Conservation (phyloP, 805 yeast species). For the Suhomyces emberorum region DNA sequence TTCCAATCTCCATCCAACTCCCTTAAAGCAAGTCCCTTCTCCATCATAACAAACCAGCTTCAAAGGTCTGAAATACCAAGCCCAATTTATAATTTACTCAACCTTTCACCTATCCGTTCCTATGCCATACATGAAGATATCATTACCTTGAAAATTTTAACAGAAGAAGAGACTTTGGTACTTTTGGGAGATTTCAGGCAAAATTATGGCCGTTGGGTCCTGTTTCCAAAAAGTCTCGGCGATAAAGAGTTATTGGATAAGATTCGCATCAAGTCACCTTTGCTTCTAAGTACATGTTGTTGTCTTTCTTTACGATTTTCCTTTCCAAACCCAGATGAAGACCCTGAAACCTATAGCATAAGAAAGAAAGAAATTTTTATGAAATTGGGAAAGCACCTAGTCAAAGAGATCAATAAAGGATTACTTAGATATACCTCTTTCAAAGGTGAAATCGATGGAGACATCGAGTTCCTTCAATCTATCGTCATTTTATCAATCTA, state of each 20-base stretch:
- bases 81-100: conserved; percentile 33
- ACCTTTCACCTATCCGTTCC: conserved; percentile 2
- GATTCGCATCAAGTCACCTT: conserved; percentile 51
- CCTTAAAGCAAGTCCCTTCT: conserved; percentile 43
- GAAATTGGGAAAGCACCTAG: conserved; percentile 44
- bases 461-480: conserved; percentile 64
- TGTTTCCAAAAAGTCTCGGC: conserved; percentile 55
- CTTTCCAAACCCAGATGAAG: conserved; percentile 18
- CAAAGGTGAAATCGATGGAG: conserved; percentile 19
- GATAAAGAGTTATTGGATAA: conserved; percentile 48
- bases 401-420: conserved; percentile 46
- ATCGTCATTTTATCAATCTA: conserved; percentile 63
- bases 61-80: conserved; percentile 26
- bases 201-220: conserved; percentile 75
- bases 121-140: conserved; percentile 39
- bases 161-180: conserved; percentile 45
- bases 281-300: conserved; percentile 66
- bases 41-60: conserved; percentile 34
- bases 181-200: conserved; percentile 58
- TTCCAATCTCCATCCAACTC: conserved; percentile 37
- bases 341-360: conserved; percentile 17
- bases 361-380: conserved; percentile 33
- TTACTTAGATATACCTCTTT: conserved; percentile 32
- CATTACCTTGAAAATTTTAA: conserved; percentile 47
- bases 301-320: conserved; percentile 56